Percentiles rank a stretch among this genome's conserved stretches.
These are phyloP conservation scores for Lavandula angustifolia DNA, from an alignment of 257 asterid genomes.

Conservation along the genomic window DNA sequence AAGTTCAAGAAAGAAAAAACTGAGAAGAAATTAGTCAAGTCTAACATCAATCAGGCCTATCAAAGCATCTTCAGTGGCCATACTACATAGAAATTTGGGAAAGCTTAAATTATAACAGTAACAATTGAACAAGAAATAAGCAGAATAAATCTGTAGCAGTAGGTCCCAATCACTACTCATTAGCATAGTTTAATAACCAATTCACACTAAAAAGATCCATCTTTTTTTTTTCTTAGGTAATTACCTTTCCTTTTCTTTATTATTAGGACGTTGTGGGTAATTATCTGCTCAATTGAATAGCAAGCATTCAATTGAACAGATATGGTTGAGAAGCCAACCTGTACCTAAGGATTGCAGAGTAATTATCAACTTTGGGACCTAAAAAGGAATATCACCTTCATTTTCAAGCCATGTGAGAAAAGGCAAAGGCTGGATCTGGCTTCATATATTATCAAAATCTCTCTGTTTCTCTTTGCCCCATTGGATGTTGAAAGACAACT, in stretches of 20 bases:
- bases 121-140: conserved; percentile 13
- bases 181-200: conserved; percentile 23
- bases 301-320: not conserved
- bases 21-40: conserved; percentile 19
- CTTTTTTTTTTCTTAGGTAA: too few relatives aligned
- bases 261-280: not conserved
- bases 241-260: too few relatives aligned
- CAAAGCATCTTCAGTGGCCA: conserved; percentile 21
- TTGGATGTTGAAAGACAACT: conserved; percentile 35
- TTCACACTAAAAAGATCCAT: conserved; percentile 18
- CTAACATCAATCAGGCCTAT: conserved; percentile 19
- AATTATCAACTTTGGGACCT: conserved; percentile 28
- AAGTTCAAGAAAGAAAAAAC: conserved; percentile 20
- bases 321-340: conserved; percentile 13
- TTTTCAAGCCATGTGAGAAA: conserved; percentile 50
- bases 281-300: too few relatives aligned
- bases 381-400: conserved; percentile 33
- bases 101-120: conserved; percentile 9
- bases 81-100: not conserved
- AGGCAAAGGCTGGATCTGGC: conserved; percentile 38
- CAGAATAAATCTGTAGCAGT: conserved; percentile 18
- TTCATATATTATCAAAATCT: conserved; percentile 35
- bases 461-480: conserved; percentile 39
- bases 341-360: conserved; percentile 6
- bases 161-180: conserved; percentile 18